phyloP scores from a whole-genome alignment of 2,329 filamentous ascomycete genomes.

The Monosporascus sp. region DNA sequence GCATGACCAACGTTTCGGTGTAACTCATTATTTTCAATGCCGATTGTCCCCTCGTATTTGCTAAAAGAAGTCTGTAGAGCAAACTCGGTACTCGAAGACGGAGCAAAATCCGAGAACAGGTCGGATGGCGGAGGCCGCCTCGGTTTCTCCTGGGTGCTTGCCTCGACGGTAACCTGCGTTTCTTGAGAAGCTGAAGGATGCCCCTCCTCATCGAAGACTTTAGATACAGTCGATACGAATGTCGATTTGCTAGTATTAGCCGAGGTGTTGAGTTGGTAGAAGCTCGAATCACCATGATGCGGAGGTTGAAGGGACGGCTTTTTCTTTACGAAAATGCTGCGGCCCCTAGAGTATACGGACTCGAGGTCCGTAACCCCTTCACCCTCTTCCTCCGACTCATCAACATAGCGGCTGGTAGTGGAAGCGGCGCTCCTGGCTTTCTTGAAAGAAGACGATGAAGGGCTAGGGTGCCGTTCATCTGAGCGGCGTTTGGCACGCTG shows the following conservation, averaged over 20 bases:
- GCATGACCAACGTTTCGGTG: background rate
- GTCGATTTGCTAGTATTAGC: conserved; percentile 29
- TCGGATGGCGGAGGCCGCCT: conserved; percentile 12
- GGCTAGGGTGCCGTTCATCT: conserved; percentile 13
- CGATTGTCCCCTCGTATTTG: background rate
- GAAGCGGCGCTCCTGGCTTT: conserved; percentile 12
- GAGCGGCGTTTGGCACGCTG: conserved; percentile 18
- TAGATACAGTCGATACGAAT: conserved; percentile 21
- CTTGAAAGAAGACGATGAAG: conserved; percentile 14
- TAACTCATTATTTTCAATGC: too few species aligned
- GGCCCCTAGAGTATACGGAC: conserved; percentile 3
- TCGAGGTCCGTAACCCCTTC: conserved; percentile 11
- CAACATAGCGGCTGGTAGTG: background rate
- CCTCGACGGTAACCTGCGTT: conserved; percentile 31
- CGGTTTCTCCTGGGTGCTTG: conserved; percentile 17
- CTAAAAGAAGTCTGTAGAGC: conserved; percentile 16
- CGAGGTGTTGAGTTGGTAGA: conserved; percentile 18
- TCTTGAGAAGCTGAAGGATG: conserved; percentile 17
- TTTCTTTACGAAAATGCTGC: conserved; percentile 13
- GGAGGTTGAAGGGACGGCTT: conserved; percentile 2
- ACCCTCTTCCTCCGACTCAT: conserved; percentile 5
- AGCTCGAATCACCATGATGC: conserved; percentile 1
- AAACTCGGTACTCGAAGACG: conserved; percentile 21
- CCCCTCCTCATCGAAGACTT: conserved; percentile 24
- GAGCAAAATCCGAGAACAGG: conserved; percentile 13